These are phyloP conservation scores for Calonectria hongkongensis DNA, from an alignment of 2,329 filamentous ascomycete genomes.

Conservation along the genomic window DNA sequence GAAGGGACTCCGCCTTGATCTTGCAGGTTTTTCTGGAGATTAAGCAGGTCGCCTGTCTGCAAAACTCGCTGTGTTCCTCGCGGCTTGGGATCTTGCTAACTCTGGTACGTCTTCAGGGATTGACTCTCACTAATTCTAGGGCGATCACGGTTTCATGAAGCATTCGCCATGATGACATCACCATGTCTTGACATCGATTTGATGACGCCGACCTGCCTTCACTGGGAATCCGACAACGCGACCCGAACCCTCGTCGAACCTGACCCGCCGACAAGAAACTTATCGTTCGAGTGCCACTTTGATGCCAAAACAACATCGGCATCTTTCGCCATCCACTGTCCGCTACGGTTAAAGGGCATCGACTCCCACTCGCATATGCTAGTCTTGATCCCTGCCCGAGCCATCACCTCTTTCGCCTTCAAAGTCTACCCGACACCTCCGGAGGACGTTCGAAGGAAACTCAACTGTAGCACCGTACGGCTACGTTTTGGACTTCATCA, in stretches of 20 bases:
- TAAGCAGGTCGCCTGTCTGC: conserved; percentile 25
- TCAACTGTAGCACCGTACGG: conserved; percentile 32
- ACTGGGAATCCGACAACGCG: conserved; percentile 27
- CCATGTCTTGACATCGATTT: conserved; percentile 27
- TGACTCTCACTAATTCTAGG: conserved; percentile 19
- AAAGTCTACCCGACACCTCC: conserved; percentile 20
- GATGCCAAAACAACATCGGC: conserved; percentile 18
- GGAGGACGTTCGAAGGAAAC: conserved; percentile 22
- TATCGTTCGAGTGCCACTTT: conserved; percentile 27
- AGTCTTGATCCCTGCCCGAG: conserved; percentile 8
- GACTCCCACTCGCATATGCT: conserved; percentile 27
- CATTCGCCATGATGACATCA: conserved; percentile 22
- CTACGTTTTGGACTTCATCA: conserved; percentile 21
- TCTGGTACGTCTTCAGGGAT: conserved; percentile 4
- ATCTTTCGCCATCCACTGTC: conserved; percentile 30
- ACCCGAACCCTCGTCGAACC: conserved; percentile 28
- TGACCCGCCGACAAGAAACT: conserved; percentile 27
- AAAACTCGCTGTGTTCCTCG: conserved; percentile 5
- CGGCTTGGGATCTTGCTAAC: conserved; percentile 13
- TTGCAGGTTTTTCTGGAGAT: conserved; percentile 34
- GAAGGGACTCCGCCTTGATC: conserved; percentile 20
- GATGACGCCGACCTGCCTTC: conserved; percentile 27
- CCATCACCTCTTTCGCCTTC: conserved; percentile 34
- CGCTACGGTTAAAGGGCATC: conserved; percentile 31
- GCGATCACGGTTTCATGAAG: background rate